A percentile compares a stretch with the other conserved stretches of the same genome.
Conservation (phyloP, 177 flowering plant species). For the Vitis hybrid region DNA sequence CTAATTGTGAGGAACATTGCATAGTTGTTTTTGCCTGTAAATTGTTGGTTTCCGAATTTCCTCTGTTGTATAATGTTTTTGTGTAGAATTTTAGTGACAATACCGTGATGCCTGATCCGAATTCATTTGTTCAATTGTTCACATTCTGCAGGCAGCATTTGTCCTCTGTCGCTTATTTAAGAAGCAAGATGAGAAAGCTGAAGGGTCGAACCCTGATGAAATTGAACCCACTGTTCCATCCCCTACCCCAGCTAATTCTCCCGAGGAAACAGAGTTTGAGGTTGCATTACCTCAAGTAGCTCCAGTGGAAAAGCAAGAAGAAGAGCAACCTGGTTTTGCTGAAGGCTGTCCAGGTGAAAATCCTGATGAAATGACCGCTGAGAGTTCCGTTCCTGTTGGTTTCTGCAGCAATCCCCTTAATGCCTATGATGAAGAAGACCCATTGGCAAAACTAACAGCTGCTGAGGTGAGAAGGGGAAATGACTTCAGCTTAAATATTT, state of each 20-base stretch:
- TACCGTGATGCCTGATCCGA: neutral
- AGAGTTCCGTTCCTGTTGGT: conserved; percentile 16
- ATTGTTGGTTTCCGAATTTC: neutral
- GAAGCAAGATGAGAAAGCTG: conserved; percentile 46
- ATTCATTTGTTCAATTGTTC: conserved; percentile 2
- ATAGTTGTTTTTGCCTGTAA: too few relatives aligned
- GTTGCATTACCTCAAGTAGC: conserved; percentile 20
- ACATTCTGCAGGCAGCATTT: conserved; percentile 43
- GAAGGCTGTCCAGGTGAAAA: conserved; percentile 14
- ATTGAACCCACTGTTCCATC: conserved; percentile 37
- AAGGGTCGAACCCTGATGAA: conserved; percentile 35
- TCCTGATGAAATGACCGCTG: conserved; percentile 15
- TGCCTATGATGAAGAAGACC: conserved; percentile 27
- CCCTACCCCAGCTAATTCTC: conserved; percentile 30
- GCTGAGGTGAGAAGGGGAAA: conserved; percentile 30
- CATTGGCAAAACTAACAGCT: conserved; percentile 16
- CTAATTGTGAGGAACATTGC: too few relatives aligned
- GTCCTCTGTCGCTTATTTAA: conserved; percentile 67
- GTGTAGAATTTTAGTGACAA: neutral
- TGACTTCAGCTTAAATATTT: neutral
- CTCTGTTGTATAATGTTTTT: neutral
- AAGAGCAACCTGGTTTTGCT: conserved; percentile 8
- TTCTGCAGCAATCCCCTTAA: conserved; percentile 20
- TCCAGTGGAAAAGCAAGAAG: conserved; percentile 14
- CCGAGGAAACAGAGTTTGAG: conserved; percentile 29